These are phyloP conservation scores for Colletotrichum kahawae DNA, from an alignment of 2,329 filamentous ascomycete genomes.

Conservation along the genomic window DNA sequence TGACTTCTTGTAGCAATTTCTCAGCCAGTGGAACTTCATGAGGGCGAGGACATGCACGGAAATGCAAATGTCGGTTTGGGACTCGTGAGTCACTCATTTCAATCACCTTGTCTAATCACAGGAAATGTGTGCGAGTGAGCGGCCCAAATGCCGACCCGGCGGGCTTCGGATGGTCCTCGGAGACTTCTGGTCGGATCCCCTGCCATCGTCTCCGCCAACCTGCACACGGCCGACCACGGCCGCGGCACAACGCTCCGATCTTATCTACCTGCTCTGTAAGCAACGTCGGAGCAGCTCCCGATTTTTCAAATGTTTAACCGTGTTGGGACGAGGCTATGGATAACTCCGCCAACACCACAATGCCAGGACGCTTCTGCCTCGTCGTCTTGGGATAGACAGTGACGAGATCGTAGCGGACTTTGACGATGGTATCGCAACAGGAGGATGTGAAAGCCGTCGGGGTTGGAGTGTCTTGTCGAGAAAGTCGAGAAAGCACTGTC, in stretches of 20 bases:
- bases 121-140: not conserved
- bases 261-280: not conserved
- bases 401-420: not conserved
- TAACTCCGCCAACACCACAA: not conserved
- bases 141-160: not conserved
- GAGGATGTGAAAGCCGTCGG: not conserved
- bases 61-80: not conserved
- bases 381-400: not conserved
- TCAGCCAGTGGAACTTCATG: not conserved
- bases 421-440: not conserved
- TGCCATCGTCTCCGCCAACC: not conserved
- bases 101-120: not conserved
- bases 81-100: not conserved
- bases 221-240: not conserved
- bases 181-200: constrained; percentile 22
- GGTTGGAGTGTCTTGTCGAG: not conserved
- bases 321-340: not conserved
- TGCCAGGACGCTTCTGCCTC: not conserved
- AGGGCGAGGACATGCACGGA: no score
- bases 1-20: not conserved
- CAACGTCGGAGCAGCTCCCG: not conserved
- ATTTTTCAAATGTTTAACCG: not conserved
- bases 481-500: not conserved
- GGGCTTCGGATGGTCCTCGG: not conserved
- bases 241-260: not conserved